Base-by-base conservation (phyloP, 352 stramenopile genomes). In the Achlya hypogyna region DNA sequence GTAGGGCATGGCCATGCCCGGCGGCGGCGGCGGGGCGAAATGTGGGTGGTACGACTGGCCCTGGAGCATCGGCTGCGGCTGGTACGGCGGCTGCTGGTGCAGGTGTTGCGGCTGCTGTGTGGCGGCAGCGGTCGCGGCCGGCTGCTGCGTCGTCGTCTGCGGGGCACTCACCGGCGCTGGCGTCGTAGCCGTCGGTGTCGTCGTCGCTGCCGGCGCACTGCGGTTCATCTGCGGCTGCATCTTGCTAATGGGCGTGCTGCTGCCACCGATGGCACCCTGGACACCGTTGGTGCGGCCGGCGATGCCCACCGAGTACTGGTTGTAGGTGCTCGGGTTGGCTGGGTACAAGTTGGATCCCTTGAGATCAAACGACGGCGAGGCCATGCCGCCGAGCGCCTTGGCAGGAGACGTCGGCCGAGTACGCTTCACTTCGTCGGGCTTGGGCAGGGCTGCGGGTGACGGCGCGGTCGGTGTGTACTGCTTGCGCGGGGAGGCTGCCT, bases 1-100 rank as follows among this genome's bases (percentile, higher is more conserved):
- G 81, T 92, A 94, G 8, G 80, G 81, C 74, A 94, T 73, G 22
- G 86, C 82, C 86, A 94, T 94, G 28, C 86, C 86, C 27, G 86
- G 86, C 29, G 86, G 86, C n/a, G 86, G 86, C 34, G 83, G 86
- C 27, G 86, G 86, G 20, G 82, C 81, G 56, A 91, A 94, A 72
- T 94, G 80, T 25, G 78, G 78, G 69, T 86, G 86, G 73, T 94
- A 94, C 29, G 84, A 79, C 38, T 88, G 84, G 6, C 23, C 23
- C 49, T 6, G 23, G 6, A 34, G 49, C 29, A 34, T 28, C 47
- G 86, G 84, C 63, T 79, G 72, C 59, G 86, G 81, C 53, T 91
- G 83, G 71, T 89, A 59, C n/a, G 45, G 84, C 58, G 77, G 75
- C 53, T 88, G 79, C 53, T 92, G 83, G 70, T 89, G 75, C 29